These are phyloP conservation scores for Coemansia sp. DNA, from an alignment of 371 early-diverging fungal species.

Conservation along the genomic window DNA sequence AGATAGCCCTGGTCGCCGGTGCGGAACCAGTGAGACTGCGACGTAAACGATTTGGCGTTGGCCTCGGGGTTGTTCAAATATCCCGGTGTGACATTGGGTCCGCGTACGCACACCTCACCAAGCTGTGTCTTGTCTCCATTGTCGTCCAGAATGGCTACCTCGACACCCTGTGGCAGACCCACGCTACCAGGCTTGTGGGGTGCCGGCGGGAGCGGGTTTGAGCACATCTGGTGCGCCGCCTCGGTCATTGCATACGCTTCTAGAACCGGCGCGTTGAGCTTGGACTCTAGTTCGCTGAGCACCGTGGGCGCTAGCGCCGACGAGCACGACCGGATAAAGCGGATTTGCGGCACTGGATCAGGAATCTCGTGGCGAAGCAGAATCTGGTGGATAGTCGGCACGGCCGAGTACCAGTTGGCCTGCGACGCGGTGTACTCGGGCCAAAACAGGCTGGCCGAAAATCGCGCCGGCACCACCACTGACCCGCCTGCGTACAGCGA, in stretches of 20 bases:
- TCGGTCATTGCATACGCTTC: slow-evolving; percentile 95
- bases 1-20: slow-evolving; percentile 81
- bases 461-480: slow-evolving; percentile 77
- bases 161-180: slow-evolving; percentile 80
- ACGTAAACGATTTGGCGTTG: slow-evolving; percentile 65
- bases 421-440: slow-evolving; percentile 60
- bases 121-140: slow-evolving; percentile 30
- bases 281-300: slow-evolving; percentile 66
- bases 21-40: slow-evolving; percentile 64
- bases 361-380: slow-evolving; percentile 61
- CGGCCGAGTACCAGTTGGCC: slow-evolving; percentile 82
- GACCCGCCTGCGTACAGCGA: slow-evolving; percentile 76
- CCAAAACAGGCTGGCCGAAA: slow-evolving; percentile 83
- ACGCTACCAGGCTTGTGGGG: slow-evolving; percentile 79
- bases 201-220: slow-evolving; percentile 76
- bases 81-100: slow-evolving; percentile 74
- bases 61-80: slow-evolving; percentile 82
- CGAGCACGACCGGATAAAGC: slow-evolving; percentile 87
- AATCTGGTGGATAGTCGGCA: slow-evolving; percentile 90
- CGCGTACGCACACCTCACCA: slow-evolving; percentile 86
- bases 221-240: slow-evolving; percentile 87
- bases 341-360: slow-evolving; percentile 55
- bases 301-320: slow-evolving; percentile 79
- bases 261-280: slow-evolving; percentile 76
- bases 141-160: slow-evolving; percentile 71